phyloP scores from a whole-genome alignment of 257 asterid genomes.

The Forsythia viridissima region DNA sequence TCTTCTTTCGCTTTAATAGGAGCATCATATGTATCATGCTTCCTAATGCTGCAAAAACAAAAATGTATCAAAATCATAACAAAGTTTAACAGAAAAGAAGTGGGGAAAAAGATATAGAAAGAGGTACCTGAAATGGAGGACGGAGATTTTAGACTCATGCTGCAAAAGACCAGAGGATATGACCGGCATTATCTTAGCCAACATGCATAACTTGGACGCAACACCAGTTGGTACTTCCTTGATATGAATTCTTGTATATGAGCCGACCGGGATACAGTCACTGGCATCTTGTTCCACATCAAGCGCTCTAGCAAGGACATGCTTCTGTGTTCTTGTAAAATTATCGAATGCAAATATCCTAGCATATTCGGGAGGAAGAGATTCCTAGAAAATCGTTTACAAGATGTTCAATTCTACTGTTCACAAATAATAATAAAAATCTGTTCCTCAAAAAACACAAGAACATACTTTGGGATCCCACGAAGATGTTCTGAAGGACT shows the following conservation, averaged over 20 bases:
- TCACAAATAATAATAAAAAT: conserved; percentile 1
- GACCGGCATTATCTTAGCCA: conserved; percentile 55
- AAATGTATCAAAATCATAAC: conserved; percentile 16
- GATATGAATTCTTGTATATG: conserved; percentile 70
- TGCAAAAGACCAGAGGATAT: conserved; percentile 81
- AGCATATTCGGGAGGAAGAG: conserved; percentile 87
- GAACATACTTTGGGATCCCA: conserved; percentile 95
- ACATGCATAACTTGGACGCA: conserved; percentile 57
- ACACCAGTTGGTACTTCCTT: conserved; percentile 54
- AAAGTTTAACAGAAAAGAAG: conserved; percentile 13
- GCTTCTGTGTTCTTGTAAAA: conserved; percentile 79
- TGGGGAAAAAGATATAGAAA: background rate
- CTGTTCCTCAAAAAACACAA: conserved; percentile 16
- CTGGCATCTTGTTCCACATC: conserved; percentile 63
- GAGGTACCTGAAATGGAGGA: conserved; percentile 89
- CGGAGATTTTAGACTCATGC: conserved; percentile 91
- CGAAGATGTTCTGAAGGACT: conserved; percentile 92
- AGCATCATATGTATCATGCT: conserved; percentile 74
- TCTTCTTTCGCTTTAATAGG: conserved; percentile 97
- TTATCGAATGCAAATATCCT: conserved; percentile 89
- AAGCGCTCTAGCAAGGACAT: conserved; percentile 71
- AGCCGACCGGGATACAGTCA: conserved; percentile 62
- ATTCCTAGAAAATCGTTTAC: conserved; percentile 63
- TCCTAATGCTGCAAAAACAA: conserved; percentile 59
- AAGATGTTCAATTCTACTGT: conserved; percentile 22